Evolutionary conservation across 768 basidiomycete species (phyloP).

Genomic region (Megacollybia marginata): DNA sequence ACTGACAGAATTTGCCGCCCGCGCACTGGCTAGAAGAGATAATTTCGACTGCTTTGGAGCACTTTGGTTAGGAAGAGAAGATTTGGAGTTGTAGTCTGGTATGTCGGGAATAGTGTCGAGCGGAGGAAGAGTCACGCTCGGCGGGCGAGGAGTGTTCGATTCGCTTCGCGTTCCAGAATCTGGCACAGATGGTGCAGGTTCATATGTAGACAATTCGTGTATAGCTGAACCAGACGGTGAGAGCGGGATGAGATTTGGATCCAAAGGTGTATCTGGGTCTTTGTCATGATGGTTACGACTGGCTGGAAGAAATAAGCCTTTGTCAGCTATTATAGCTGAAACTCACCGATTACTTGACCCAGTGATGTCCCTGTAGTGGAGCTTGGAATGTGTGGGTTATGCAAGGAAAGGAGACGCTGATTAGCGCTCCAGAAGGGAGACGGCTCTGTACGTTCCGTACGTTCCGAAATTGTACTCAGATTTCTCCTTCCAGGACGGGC

Average conservation of each 20-base stretch:
- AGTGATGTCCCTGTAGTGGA: slow-evolving; percentile 51
- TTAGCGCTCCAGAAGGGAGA: slow-evolving; percentile 41
- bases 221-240: slow-evolving; percentile 66
- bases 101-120: slow-evolving; percentile 49
- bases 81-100: slow-evolving; percentile 44
- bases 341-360: slow-evolving; percentile 53
- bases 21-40: slow-evolving; percentile 59
- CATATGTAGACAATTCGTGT: slow-evolving; percentile 49
- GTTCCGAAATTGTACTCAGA: slow-evolving; percentile 63
- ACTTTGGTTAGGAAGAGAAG: slow-evolving; percentile 19
- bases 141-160: slow-evolving; percentile 29
- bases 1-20: slow-evolving; percentile 28
- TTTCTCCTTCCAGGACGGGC: slow-evolving; percentile 22
- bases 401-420: slow-evolving; percentile 29
- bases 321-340: background rate
- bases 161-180: slow-evolving; percentile 29
- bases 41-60: slow-evolving; percentile 56
- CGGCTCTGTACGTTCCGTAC: slow-evolving; percentile 56
- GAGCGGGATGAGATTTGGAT: slow-evolving; percentile 54
- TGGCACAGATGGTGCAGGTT: slow-evolving; percentile 47
- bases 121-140: slow-evolving; percentile 37
- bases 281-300: background rate
- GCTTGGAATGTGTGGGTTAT: slow-evolving; percentile 31
- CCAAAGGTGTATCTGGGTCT: slow-evolving; percentile 16
- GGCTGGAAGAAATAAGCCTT: background rate